Conservation (phyloP, 345 rosid genomes). For the Euphorbia peplus region DNA sequence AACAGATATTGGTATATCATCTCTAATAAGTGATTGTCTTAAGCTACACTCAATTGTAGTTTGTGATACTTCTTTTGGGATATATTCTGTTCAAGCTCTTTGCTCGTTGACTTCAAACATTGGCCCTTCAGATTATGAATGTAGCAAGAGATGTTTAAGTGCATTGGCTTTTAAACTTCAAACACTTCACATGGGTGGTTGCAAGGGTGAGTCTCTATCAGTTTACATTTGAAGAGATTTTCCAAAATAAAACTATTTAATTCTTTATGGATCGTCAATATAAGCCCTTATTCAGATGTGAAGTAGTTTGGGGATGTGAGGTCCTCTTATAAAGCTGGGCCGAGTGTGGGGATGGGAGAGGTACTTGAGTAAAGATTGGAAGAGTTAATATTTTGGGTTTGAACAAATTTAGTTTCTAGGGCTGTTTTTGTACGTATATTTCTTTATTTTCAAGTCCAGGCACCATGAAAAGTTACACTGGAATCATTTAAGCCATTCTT, state of each 20-base stretch:
- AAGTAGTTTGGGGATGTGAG: neutral
- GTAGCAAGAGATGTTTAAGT: conserved; percentile 29
- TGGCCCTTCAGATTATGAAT: conserved; percentile 22
- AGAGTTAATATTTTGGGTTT: neutral
- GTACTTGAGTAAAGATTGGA: too few species aligned
- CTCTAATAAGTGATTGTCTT: conserved; percentile 42
- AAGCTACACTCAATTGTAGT: conserved; percentile 57
- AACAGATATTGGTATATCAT: conserved; percentile 66
- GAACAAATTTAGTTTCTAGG: neutral
- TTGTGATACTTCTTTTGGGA: conserved; percentile 69
- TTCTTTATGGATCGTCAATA: neutral
- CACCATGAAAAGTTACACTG: neutral
- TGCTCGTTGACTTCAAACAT: conserved; percentile 29
- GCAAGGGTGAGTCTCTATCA: conserved; percentile 49
- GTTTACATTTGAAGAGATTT: conserved; percentile 1
- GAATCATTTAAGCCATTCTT: conserved; percentile 7
- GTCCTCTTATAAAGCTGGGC: neutral
- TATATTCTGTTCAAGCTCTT: conserved; percentile 52
- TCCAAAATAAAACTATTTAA: neutral
- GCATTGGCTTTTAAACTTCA: conserved; percentile 52
- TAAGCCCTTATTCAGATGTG: neutral
- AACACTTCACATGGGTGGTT: conserved; percentile 68
- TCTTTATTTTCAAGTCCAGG: conserved; percentile 1
- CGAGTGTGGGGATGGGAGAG: too few species aligned
- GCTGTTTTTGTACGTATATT: neutral